A percentile compares a stretch with the other conserved stretches of the same genome.
Conservation (phyloP, 306 rosid genomes). For the Coriaria nepalensis region DNA sequence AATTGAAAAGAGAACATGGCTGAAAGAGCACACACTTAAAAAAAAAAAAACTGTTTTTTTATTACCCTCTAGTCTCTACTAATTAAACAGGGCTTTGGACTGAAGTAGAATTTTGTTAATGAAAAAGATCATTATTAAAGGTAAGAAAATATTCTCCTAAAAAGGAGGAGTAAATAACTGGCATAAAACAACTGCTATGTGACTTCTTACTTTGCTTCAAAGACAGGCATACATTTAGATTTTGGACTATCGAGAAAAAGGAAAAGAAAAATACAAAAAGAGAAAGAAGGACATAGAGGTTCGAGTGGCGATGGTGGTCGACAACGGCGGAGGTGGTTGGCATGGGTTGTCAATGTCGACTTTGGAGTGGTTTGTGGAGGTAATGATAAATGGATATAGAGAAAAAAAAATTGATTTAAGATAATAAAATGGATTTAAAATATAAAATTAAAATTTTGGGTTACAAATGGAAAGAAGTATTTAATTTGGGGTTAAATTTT, state of each 20-base stretch:
- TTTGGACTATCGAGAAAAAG: slow-evolving; percentile 2
- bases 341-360: no score
- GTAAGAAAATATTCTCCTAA: slow-evolving; percentile 3
- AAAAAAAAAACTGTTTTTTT: not conserved
- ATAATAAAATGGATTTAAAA: no score
- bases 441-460: no score
- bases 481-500: no score
- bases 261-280: not conserved
- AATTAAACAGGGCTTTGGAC: not conserved
- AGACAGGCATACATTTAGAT: slow-evolving; percentile 19
- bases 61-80: slow-evolving; percentile 1
- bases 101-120: not conserved
- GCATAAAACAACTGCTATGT: slow-evolving; percentile 20
- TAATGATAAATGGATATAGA: no score
- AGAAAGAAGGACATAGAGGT: not conserved
- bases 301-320: not conserved
- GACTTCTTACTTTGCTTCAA: slow-evolving; percentile 41
- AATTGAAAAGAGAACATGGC: slow-evolving; percentile 22
- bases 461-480: no score
- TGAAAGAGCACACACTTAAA: slow-evolving; percentile 19
- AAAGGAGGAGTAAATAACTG: not conserved
- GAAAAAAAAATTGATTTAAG: no score
- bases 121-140: slow-evolving; percentile 12
- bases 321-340: no score
- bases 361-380: no score